These are phyloP conservation scores for Saccharum spontaneum DNA, from an alignment of 176 grass and related monocot species.

Conservation along the genomic window DNA sequence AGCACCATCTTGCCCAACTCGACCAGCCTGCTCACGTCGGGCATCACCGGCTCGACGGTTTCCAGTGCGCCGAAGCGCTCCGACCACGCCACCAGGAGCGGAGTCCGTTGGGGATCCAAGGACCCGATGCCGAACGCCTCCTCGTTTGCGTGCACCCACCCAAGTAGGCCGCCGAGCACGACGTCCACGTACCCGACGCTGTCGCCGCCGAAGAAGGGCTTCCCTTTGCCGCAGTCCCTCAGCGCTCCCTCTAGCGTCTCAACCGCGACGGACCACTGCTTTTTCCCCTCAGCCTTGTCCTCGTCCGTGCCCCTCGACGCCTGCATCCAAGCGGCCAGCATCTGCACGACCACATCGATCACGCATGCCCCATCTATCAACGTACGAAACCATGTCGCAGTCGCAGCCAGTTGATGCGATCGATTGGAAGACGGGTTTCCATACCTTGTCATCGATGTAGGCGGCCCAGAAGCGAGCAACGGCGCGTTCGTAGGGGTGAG, in stretches of 20 bases:
- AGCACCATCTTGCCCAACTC: constrained; percentile 4
- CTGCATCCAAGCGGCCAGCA: background rate
- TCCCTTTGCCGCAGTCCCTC: constrained; percentile 35
- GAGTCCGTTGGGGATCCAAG: constrained; percentile 28
- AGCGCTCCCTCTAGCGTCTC: constrained; percentile 38
- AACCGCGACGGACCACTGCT: background rate
- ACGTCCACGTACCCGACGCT: constrained; percentile 44
- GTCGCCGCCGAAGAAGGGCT: constrained; percentile 62
- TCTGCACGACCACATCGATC: background rate
- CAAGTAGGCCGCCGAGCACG: constrained; percentile 22
- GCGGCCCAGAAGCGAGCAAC: no score
- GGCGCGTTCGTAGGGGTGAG: no score
- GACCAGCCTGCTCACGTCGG: constrained; percentile 24
- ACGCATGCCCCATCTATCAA: no score
- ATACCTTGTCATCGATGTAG: no score
- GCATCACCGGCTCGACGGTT: background rate
- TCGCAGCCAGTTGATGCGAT: no score
- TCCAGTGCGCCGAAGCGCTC: constrained; percentile 40
- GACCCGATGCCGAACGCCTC: background rate
- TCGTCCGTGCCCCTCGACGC: constrained; percentile 26
- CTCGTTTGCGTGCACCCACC: background rate
- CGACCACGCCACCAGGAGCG: constrained; percentile 50
- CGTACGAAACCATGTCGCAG: no score
- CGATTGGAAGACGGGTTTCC: no score
- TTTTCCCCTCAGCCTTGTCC: constrained; percentile 30